Conservation (phyloP, 352 stramenopile genomes). For the Elongisporangium undulatum region DNA sequence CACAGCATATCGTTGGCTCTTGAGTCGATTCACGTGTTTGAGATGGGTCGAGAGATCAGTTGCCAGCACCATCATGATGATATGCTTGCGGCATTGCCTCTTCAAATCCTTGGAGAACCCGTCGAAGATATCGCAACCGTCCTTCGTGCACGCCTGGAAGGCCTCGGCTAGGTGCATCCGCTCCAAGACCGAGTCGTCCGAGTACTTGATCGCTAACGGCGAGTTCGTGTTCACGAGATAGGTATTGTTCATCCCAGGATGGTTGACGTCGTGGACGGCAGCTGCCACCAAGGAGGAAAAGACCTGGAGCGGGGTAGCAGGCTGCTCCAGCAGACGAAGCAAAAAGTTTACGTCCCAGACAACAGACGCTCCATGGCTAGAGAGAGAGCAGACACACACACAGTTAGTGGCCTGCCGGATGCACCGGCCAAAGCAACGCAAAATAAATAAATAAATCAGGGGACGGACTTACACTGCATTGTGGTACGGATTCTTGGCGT, state of each 20-base stretch:
- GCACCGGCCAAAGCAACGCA: not conserved
- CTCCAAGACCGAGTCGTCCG: conserved; percentile 90
- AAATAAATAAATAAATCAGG: not conserved
- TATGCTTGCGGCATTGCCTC: conserved; percentile 51
- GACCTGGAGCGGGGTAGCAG: conserved; percentile 37
- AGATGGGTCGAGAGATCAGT: conserved; percentile 79
- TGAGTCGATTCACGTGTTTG: conserved; percentile 71
- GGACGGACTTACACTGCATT: conserved; percentile 54
- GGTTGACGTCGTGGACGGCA: conserved; percentile 90
- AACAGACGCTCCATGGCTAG: conserved; percentile 64
- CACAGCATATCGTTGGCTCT: conserved; percentile 60
- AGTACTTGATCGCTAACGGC: conserved; percentile 90
- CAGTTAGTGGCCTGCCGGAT: not conserved
- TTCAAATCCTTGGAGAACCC: conserved; percentile 43
- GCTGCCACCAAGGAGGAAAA: conserved; percentile 87
- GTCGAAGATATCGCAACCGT: conserved; percentile 69
- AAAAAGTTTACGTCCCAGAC: conserved; percentile 75
- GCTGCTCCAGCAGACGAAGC: conserved; percentile 35
- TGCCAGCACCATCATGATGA: conserved; percentile 83
- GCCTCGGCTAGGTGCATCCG: conserved; percentile 70
- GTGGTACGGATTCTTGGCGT: conserved; percentile 74
- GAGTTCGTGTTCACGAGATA: conserved; percentile 85
- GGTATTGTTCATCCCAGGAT: conserved; percentile 90
- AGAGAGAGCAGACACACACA: conserved; percentile 1
- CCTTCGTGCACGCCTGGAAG: conserved; percentile 61